Base-by-base conservation (phyloP, 2,329 filamentous ascomycete genomes). In the Sporothrix euskadiensis region DNA sequence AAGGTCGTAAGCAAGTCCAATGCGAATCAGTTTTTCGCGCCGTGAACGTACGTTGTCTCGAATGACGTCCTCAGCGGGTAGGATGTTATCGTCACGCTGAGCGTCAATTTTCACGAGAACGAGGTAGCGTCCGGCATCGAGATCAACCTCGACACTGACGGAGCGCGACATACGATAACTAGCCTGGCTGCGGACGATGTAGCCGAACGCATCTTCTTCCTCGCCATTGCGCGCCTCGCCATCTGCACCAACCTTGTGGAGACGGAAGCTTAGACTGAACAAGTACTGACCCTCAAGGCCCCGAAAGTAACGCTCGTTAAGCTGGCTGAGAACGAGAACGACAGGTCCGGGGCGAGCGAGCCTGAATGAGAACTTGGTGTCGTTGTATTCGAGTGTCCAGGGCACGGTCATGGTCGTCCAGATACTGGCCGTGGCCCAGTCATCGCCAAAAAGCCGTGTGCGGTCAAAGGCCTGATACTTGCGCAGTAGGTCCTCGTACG, bases 391-490 rank as follows among this genome's bases (percentile, higher is more conserved):
- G 0, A 86, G 81, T 77, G 86, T 88, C 88, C 88, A 91, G 0
- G 88, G 86, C 0, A 90, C 88, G 44, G 88, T 85, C 10, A 90
- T 84, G 1, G 87, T 88, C 66, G 89, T 88, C 88, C 88, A 91
- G 73, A 86, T 85, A 71, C 88, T 86, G 19, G 85, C 86, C 69
- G 86, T 84, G 59, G 85, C 84, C 89, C 89, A 91, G 74, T 87
- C 84, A 1, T 82, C 79, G 26, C 88, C 86, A 79, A 91, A 91
- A 22, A 91, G 85, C 0, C 89, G 84, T 0, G 89, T 91, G 16
- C 88, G 84, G 77, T 91, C 88, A 71, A 91, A 87, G 76, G 86
- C 85, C 68, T 86, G 85, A 77, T 88, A 91, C 77, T 90, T 90
- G 75, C 86, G 85, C 14, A 91, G 84, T 71, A 91, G 83, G 76